These are phyloP conservation scores for Akanthomyces dipterigenus DNA, from an alignment of 2,329 filamentous ascomycete species.

Conservation along the genomic window DNA sequence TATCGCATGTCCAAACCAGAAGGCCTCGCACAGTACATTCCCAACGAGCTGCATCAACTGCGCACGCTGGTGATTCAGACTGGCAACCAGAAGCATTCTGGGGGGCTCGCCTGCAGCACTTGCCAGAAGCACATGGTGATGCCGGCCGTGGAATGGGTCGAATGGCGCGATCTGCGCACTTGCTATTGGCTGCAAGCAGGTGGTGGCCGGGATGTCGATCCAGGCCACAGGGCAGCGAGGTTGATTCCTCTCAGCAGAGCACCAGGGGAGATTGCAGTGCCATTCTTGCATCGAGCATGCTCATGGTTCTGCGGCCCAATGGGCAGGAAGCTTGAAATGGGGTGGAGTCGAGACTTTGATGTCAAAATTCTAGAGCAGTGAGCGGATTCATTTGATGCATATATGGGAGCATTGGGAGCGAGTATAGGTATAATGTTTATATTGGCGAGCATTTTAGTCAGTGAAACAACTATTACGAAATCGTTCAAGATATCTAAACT, in stretches of 20 bases:
- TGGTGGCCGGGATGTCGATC: neutral
- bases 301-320: constrained; percentile 42
- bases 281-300: constrained; percentile 42
- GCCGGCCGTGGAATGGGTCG: constrained; percentile 53
- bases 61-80: constrained; percentile 33
- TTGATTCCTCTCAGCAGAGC: constrained; percentile 22
- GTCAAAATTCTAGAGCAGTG: neutral
- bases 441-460: neutral
- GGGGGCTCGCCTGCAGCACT: constrained; percentile 44
- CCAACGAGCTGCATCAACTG: constrained; percentile 35
- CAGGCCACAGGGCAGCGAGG: constrained; percentile 14
- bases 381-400: neutral
- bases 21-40: constrained; percentile 37
- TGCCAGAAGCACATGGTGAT: constrained; percentile 44
- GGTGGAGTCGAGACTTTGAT: constrained; percentile 8
- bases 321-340: constrained; percentile 23
- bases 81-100: constrained; percentile 35
- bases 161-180: constrained; percentile 46
- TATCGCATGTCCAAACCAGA: constrained; percentile 35
- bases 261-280: constrained; percentile 32
- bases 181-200: constrained; percentile 13
- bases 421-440: neutral
- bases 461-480: neutral
- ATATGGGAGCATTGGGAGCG: constrained; percentile 2
- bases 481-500: neutral